Conservation (phyloP, 495 filamentous ascomycete species). For the Oidiodendron maius region DNA sequence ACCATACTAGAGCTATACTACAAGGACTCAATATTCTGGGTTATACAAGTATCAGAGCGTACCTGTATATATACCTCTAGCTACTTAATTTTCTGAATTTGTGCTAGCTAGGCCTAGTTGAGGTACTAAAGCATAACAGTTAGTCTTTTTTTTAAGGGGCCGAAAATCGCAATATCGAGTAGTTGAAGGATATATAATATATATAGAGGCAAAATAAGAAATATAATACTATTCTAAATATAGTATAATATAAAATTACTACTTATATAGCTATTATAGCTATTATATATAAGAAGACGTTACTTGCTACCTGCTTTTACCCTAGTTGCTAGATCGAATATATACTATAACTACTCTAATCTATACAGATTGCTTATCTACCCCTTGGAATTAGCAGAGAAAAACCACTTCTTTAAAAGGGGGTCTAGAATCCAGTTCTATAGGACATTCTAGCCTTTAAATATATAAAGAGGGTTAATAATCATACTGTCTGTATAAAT, state of each 20-base stretch:
- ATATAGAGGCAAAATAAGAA: neutral
- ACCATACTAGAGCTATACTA: neutral
- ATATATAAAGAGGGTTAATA: slow-evolving; percentile 1
- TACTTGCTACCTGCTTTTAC: slow-evolving; percentile 11
- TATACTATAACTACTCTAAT: slow-evolving; percentile 11
- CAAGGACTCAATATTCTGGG: neutral
- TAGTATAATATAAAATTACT: neutral
- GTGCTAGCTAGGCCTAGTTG: slow-evolving; percentile 5
- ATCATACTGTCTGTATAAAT: neutral
- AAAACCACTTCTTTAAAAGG: slow-evolving; percentile 3
- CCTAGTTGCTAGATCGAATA: slow-evolving; percentile 15
- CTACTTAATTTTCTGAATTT: slow-evolving; percentile 6
- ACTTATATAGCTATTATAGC: neutral
- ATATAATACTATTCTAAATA: slow-evolving; percentile 1
- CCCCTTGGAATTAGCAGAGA: slow-evolving; percentile 10
- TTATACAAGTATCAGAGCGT: neutral
- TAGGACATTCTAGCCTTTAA: slow-evolving; percentile 8
- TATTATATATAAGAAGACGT: slow-evolving; percentile 7
- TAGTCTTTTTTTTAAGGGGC: slow-evolving; percentile 6
- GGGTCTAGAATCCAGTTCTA: neutral
- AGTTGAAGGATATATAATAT: neutral
- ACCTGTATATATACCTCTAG: slow-evolving; percentile 2
- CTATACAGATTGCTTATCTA: slow-evolving; percentile 13
- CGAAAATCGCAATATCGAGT: neutral
- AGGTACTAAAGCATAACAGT: slow-evolving; percentile 1